A percentile compares a stretch with the other conserved stretches of the same genome.
phyloP scores from a whole-genome alignment of 1,284 basidiomycete genomes.

The Cutaneotrichosporon spelunceum region DNA sequence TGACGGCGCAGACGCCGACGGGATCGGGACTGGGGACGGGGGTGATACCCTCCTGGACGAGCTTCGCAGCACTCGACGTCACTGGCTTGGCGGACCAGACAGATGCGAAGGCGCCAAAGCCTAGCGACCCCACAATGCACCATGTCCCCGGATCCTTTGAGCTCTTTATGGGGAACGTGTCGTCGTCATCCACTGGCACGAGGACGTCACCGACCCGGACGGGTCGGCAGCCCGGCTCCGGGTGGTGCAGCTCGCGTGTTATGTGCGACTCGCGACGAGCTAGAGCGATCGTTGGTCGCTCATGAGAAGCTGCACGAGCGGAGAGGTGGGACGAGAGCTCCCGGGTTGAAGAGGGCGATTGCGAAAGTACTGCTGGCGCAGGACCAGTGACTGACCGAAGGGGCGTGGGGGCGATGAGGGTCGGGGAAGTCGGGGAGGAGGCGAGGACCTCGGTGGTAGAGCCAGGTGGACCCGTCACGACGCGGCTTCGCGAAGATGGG shows the following conservation, averaged over 20 bases:
- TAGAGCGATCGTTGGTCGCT: background rate
- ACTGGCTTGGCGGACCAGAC: slow-evolving; percentile 69
- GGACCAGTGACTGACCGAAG: slow-evolving; percentile 21
- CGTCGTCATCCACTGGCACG: slow-evolving; percentile 16
- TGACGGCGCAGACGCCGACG: slow-evolving; percentile 61
- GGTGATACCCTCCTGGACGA: background rate
- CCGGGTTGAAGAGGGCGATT: slow-evolving; percentile 3
- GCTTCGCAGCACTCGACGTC: slow-evolving; percentile 7
- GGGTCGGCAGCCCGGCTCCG: slow-evolving; percentile 15
- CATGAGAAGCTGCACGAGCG: background rate
- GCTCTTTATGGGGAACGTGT: slow-evolving; percentile 17
- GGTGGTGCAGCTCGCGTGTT: slow-evolving; percentile 20
- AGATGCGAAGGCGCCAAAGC: slow-evolving; percentile 69
- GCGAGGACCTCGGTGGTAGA: background rate
- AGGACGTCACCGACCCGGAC: slow-evolving; percentile 34
- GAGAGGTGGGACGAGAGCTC: background rate
- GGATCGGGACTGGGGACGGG: background rate
- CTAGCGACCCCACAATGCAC: slow-evolving; percentile 60
- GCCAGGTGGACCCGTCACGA: slow-evolving; percentile 17
- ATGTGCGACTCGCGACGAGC: slow-evolving; percentile 6
- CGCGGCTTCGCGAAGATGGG: slow-evolving; percentile 16
- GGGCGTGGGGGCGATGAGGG: slow-evolving; percentile 8
- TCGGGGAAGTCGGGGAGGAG: slow-evolving; percentile 10
- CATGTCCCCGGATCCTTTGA: slow-evolving; percentile 26
- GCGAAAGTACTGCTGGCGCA: background rate